Conservation (phyloP, 177 flowering plant species). For the Vitis hybrid region DNA sequence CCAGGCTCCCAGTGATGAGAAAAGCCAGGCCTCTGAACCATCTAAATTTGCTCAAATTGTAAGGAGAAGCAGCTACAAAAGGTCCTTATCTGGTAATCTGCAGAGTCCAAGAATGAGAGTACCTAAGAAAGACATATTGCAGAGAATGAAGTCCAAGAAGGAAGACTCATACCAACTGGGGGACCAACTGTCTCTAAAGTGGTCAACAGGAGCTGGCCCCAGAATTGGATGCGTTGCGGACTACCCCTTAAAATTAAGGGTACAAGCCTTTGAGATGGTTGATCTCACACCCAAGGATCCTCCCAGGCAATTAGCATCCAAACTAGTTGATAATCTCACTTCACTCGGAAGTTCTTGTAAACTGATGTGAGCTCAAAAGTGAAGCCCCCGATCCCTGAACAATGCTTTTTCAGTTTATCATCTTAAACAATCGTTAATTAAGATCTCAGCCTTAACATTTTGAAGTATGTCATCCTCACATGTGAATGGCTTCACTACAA, state of each 20-base stretch:
- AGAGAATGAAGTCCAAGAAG: constrained; percentile 26
- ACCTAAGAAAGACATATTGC: constrained; percentile 18
- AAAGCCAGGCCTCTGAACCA: neutral
- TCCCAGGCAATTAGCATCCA: neutral
- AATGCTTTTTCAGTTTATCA: neutral
- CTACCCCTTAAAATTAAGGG: constrained; percentile 20
- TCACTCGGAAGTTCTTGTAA: neutral
- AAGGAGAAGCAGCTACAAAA: constrained; percentile 9
- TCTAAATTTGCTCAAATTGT: neutral
- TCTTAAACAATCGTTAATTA: constrained; percentile 1
- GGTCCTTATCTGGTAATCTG: constrained; percentile 8
- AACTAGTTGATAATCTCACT: neutral
- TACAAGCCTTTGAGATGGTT: constrained; percentile 23
- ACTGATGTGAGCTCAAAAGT: neutral
- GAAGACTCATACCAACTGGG: constrained; percentile 25
- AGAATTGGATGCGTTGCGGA: constrained; percentile 28
- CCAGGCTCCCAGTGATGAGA: neutral
- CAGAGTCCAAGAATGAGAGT: constrained; percentile 18
- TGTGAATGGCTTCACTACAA: too few relatives aligned
- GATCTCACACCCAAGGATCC: constrained; percentile 18
- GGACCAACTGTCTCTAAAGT: constrained; percentile 20
- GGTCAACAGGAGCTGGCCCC: constrained; percentile 30
- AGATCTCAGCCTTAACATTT: too few relatives aligned
- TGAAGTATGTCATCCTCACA: too few relatives aligned
- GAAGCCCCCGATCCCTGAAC: too few relatives aligned